Evolutionary conservation across 1,139 yeast genomes (phyloP), one percentile per base, ranked within the genome.

Genomic region (Yamadazyma membranifaciens): DNA sequence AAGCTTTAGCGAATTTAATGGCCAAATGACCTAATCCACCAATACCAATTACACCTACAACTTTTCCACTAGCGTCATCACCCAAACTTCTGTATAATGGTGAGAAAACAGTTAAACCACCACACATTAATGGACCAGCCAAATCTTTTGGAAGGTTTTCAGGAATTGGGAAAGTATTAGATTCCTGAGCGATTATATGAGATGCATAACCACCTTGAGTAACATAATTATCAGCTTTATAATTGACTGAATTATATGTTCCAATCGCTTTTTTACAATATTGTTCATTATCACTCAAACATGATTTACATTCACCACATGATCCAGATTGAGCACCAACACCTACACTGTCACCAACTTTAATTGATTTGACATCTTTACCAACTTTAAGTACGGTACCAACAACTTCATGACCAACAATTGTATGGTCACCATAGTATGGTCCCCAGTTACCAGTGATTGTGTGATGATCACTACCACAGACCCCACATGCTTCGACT

Each of bases 81-180:
- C 62, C 61, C 29, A 65, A 50, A 46, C 59, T 54, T 54, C 69
- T 59, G 37, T 58, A 61, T 45, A 81, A 57, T 33, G 87, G 87
- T 5, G 80, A 67, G 60, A 65, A 81, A 1, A 75, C 80, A 15
- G 87, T 82, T 51, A 80, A 65, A 43, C 87, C 87, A 33, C 81
- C 87, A 64, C 87, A 82, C 66, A 81, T 62, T 55, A 82, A 67
- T 20, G 87, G 86, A 13, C 84, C 85, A 30, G 80, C 86, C 39
- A 63, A 58, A 39, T 63, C 67, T 20, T 73, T 59, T 15, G 65
- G 60, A 45, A 80, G 55, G 16, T 44, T 58, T n/a, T 79, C 81
- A 16, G 87, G 87, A 43, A 81, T 73, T 20, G 73, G 70, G 59
- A 80, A 73, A 6, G 67, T 79, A 52, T 75, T 78, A 41, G 68